Evolutionary conservation across 306 rosid species (phyloP), one percentile per base, ranked within the genome.

Genomic region (Benincasa hispida): DNA sequence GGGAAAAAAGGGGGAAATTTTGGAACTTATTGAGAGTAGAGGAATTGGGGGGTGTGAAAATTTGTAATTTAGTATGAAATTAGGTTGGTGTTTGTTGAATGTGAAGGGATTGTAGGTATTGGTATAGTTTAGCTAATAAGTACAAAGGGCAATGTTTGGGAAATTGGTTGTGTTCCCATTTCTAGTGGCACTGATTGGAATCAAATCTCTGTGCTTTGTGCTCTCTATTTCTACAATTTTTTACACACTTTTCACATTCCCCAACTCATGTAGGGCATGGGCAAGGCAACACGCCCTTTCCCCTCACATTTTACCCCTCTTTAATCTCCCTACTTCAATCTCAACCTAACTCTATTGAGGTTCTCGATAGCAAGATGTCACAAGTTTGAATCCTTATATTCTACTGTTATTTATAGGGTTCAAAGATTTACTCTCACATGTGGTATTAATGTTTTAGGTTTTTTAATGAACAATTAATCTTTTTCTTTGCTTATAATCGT

Each of bases 31-130:
- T 15, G 75, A 24, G 28, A 45, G 22, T 8, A 47, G 24, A 70
- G n/a, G 2, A 4, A 25, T 47, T 45, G 57, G 75, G 57, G 57
- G 39, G 8, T 45, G 75, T 25, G 57, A 27, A 25, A 39, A 6
- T 7, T 69, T 69, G 75, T 45, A 41, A 45, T 45, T 69, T 69
- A 69, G 57, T 47, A 47, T 42, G 75, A 45, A 69, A 69, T 24
- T 70, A 65, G 25, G 22, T 35, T 60, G 25, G 51, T 12, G 17
- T 45, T 45, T 35, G 0, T 19, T 34, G 25, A 63, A 12, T 21
- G 48, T 65, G 28, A 35, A 19, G 28, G 32, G 1, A 27, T 61
- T 32, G 47, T 35, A 25, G 72, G 6, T 17, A 63, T 63, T 37
- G 51, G 10, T 37, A 21, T 37, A 5, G 51, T 39, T 63, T 35